A percentile compares a stretch with the other conserved stretches of the same genome.
These are phyloP conservation scores for Edaphochlamys debaryana DNA, from an alignment of 139 green algal species.

Conservation along the genomic window DNA sequence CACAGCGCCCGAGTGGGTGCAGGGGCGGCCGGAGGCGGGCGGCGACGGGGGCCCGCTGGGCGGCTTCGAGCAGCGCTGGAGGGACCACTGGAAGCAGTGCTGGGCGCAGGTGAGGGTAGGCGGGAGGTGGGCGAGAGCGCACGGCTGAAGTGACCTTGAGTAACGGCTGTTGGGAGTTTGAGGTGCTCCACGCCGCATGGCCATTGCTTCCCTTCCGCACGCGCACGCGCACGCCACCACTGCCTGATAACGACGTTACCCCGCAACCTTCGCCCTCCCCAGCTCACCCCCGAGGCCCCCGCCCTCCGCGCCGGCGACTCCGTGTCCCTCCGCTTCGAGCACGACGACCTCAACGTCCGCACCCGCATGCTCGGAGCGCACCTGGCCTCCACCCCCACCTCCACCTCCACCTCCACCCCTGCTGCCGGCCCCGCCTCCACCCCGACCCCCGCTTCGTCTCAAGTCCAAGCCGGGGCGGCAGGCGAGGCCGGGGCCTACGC, in stretches of 20 bases:
- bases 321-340: slow-evolving; percentile 26
- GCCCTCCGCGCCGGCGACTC: background rate
- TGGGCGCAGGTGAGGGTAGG: slow-evolving; percentile 46
- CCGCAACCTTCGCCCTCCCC: no score
- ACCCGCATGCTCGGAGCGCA: background rate
- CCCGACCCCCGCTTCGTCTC: no score
- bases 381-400: background rate
- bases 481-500: background rate
- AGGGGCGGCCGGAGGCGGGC: background rate
- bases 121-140: background rate
- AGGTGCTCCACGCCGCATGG: no score
- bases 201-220: no score
- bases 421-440: no score
- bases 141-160: background rate
- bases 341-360: slow-evolving; percentile 45
- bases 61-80: slow-evolving; percentile 51
- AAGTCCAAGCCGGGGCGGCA: background rate
- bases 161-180: no score
- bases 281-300: slow-evolving; percentile 19
- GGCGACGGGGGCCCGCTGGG: slow-evolving; percentile 15
- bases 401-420: no score
- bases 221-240: no score
- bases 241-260: no score
- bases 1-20: slow-evolving; percentile 55
- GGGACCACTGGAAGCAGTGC: slow-evolving; percentile 72